These are phyloP conservation scores for Mucuna pruriens DNA, from an alignment of 306 rosid genomes.

Conservation along the genomic window DNA sequence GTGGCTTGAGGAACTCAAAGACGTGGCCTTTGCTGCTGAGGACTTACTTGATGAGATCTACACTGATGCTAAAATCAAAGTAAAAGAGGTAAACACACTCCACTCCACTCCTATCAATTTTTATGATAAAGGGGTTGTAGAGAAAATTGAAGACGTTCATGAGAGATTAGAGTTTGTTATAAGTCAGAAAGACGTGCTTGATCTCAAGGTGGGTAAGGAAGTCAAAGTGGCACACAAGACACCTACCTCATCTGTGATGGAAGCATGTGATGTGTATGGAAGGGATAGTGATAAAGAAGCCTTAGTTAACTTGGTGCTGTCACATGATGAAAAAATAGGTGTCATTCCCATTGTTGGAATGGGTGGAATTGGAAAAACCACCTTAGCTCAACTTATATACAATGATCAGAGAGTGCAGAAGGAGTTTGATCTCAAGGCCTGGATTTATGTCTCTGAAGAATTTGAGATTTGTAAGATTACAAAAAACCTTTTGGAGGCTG, in stretches of 20 bases:
- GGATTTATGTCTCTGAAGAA: slow-evolving; percentile 56
- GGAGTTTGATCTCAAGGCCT: slow-evolving; percentile 51
- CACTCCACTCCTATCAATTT: background rate
- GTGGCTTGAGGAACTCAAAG: slow-evolving; percentile 57
- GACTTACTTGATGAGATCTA: slow-evolving; percentile 51
- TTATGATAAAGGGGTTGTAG: slow-evolving; percentile 20
- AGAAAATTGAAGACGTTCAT: slow-evolving; percentile 32
- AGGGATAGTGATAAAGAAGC: slow-evolving; percentile 47
- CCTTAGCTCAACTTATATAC: slow-evolving; percentile 53
- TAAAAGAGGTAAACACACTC: slow-evolving; percentile 10
- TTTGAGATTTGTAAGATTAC: slow-evolving; percentile 49
- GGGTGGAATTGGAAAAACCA: slow-evolving; percentile 58
- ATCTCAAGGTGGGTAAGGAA: slow-evolving; percentile 18
- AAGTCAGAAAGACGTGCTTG: slow-evolving; percentile 41
- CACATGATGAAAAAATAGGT: slow-evolving; percentile 25
- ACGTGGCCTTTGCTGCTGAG: slow-evolving; percentile 44
- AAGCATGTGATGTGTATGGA: slow-evolving; percentile 47
- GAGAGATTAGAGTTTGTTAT: slow-evolving; percentile 45
- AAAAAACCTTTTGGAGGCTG: slow-evolving; percentile 44
- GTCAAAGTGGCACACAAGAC: slow-evolving; percentile 21
- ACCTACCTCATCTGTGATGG: slow-evolving; percentile 38
- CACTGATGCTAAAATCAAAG: slow-evolving; percentile 17
- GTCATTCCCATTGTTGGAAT: slow-evolving; percentile 54
- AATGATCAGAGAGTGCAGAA: slow-evolving; percentile 45
- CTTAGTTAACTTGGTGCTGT: slow-evolving; percentile 34